Percentiles rank a stretch among this genome's conserved stretches.
phyloP scores from a whole-genome alignment of 441 rosid genomes.

The Macaranga tanarius region DNA sequence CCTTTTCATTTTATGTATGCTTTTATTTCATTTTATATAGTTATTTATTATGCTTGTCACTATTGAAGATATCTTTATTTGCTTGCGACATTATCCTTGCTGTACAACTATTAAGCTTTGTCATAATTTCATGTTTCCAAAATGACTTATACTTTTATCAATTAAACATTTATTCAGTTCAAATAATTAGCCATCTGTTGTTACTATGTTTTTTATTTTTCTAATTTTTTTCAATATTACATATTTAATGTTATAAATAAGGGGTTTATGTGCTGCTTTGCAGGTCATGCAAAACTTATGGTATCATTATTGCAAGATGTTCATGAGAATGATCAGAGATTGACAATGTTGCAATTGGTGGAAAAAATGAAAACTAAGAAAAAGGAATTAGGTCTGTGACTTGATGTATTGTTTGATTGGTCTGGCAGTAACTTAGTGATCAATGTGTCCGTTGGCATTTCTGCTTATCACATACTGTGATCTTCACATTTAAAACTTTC shows the following conservation, averaged over 20 bases:
- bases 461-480: background rate
- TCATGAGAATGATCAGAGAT: constrained; percentile 72
- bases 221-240: too few relatives aligned
- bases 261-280: constrained; percentile 20
- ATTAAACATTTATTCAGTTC: too few relatives aligned
- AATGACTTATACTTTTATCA: background rate
- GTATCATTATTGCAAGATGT: constrained; percentile 75
- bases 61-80: too few relatives aligned
- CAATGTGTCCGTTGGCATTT: background rate
- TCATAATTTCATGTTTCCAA: background rate
- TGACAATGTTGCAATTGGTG: constrained; percentile 83
- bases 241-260: too few relatives aligned
- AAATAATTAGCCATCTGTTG: too few relatives aligned
- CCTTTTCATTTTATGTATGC: too few relatives aligned
- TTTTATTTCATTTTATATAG: too few relatives aligned
- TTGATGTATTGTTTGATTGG: constrained; percentile 14
- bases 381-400: constrained; percentile 65
- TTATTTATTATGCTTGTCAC: too few relatives aligned
- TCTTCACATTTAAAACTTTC: background rate
- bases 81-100: too few relatives aligned
- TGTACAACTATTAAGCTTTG: too few relatives aligned
- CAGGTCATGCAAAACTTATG: constrained; percentile 66
- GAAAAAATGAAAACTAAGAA: constrained; percentile 80
- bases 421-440: background rate
- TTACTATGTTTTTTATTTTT: too few relatives aligned